Evolutionary conservation across 148 eudicot genomes (phyloP), one percentile per base, ranked within the genome.

Genomic region (Mesembryanthemum crystallinum): DNA sequence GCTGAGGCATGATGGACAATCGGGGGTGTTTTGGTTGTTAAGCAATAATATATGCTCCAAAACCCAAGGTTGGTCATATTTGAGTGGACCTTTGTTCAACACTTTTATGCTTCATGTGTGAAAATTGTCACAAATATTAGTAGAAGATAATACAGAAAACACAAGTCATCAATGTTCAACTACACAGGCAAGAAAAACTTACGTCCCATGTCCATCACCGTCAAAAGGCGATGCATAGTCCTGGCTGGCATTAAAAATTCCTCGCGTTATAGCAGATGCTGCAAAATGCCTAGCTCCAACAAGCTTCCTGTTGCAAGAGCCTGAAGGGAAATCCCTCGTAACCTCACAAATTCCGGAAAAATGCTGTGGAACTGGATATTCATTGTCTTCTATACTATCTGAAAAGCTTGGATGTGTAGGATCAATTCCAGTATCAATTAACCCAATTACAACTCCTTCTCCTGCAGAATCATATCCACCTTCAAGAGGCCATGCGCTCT

Each of bases 121-220:
- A 54, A 21, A 57, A 4, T 52, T 52, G 4, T 52, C n/a, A 18
- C 0, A 20, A 4, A 20, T 52, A 18, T 52, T 10, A 52, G 10
- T 20, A 58, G n/a, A 27, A 14, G 24, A 24, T 39, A 73, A 64
- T 59, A 15, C 8, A 47, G 64, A 42, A 71, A 69, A 43, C 23
- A 59, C 7, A 60, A 21, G 27, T 7, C 51, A 15, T 27, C 28
- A 59, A 24, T 29, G 1, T 45, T 63, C 8, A 21, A 52, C 32
- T 43, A 43, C 65, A 51, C 13, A 30, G 37, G 77, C 51, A 57
- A 8, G 43, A 76, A 76, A 54, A 57, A 91, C 99, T 87, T 80
- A 95, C 99, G 99, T 95, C 74, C 99, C 99, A 83, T 95, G 99
- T 67, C 99, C 99, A 81, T 92, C 97, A 64, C 92, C 99, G 84